Evolutionary conservation across 176 grass and related monocot species (phyloP).

Genomic region (Carex parvula): DNA sequence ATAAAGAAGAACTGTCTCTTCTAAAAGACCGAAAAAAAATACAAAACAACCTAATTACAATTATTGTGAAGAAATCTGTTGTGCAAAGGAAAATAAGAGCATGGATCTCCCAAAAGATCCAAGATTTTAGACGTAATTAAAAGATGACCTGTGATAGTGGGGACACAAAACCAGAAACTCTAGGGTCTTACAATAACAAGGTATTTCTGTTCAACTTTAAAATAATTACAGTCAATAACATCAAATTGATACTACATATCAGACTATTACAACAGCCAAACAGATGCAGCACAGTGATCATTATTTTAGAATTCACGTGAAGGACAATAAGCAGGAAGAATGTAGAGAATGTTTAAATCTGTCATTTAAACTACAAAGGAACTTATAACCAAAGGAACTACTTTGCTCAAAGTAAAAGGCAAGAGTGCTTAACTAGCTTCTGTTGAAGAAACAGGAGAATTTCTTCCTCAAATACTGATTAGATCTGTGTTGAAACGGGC

Average conservation of each 20-base stretch:
- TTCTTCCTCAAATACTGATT: background rate
- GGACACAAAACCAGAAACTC: background rate
- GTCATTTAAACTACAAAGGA: background rate
- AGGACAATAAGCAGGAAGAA: background rate
- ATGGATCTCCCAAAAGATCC: background rate
- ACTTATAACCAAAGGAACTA: background rate
- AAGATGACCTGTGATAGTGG: background rate
- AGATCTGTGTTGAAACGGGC: background rate
- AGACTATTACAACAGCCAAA: background rate
- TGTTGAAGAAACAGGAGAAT: constrained; percentile 5
- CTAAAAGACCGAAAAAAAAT: background rate
- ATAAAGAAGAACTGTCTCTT: background rate
- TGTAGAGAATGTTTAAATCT: background rate
- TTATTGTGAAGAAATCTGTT: background rate
- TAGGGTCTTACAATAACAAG: background rate
- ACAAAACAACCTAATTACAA: background rate
- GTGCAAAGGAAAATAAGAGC: background rate
- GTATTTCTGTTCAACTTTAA: background rate
- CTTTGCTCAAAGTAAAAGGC: background rate
- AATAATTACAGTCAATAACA: background rate
- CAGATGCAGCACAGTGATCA: background rate
- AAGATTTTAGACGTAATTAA: background rate
- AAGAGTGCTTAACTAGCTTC: background rate
- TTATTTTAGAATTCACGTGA: background rate
- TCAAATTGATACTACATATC: background rate